Evolutionary conservation across 2,329 filamentous ascomycete species (phyloP).

Genomic region (Fusarium kyushuense): DNA sequence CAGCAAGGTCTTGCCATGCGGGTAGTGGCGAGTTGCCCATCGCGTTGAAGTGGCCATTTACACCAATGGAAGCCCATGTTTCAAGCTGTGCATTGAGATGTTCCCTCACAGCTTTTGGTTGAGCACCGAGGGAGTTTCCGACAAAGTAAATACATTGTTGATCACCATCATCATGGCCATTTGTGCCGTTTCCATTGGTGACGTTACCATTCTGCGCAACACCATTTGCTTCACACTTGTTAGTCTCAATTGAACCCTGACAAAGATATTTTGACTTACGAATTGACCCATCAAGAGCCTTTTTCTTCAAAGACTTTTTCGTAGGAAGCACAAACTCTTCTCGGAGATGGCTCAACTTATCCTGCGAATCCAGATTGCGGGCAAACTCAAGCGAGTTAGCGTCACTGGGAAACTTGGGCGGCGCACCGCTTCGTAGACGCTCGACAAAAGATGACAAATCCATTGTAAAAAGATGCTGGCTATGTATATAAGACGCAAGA

Average conservation of each 20-base stretch:
- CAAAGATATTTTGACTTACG: conserved; percentile 48
- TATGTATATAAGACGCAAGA: not conserved
- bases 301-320: conserved; percentile 76
- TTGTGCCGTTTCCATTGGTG: conserved; percentile 20
- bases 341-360: conserved; percentile 71
- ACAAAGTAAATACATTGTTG: conserved; percentile 78
- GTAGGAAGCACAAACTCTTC: conserved; percentile 83
- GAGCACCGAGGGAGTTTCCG: conserved; percentile 88
- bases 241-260: accelerated
- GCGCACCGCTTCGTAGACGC: conserved; percentile 56
- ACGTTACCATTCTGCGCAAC: conserved; percentile 26
- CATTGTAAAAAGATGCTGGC: conserved; percentile 47
- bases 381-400: conserved; percentile 64
- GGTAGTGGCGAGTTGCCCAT: conserved; percentile 75
- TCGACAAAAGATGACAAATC: conserved; percentile 56
- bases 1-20: conserved; percentile 83
- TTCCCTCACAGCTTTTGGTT: conserved; percentile 75
- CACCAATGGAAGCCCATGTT: conserved; percentile 87
- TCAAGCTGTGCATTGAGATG: conserved; percentile 80
- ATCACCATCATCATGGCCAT: conserved; percentile 48
- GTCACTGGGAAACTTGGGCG: conserved; percentile 61
- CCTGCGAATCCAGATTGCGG: conserved; percentile 67
- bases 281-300: conserved; percentile 62
- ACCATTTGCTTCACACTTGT: conserved; percentile 10
- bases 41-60: conserved; percentile 83